Conservation (phyloP, 257 asterid genomes). For the Solanum infundibuliforme region DNA sequence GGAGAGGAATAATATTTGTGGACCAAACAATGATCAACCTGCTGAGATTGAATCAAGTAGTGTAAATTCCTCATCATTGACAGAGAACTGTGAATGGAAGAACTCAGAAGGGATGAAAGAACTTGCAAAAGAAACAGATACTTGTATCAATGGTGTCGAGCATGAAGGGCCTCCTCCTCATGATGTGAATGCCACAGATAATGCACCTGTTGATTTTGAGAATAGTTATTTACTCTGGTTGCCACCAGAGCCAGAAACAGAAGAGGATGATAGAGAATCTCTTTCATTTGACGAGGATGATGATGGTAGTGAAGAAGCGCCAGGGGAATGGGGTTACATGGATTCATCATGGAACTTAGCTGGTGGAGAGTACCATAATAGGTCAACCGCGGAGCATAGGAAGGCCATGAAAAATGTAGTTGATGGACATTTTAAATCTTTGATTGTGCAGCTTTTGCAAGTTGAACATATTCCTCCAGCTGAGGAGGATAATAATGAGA, state of each 20-base stretch:
- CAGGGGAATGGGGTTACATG: conserved; percentile 80
- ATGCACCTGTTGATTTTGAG: conserved; percentile 82
- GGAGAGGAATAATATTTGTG: conserved; percentile 37
- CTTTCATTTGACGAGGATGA: conserved; percentile 59
- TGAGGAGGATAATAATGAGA: conserved; percentile 61
- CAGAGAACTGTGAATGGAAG: conserved; percentile 29
- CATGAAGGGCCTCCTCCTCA: conserved; percentile 54
- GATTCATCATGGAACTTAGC: conserved; percentile 59
- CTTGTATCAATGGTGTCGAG: conserved; percentile 35
- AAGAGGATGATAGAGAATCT: conserved; percentile 79
- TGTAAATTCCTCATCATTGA: conserved; percentile 26
- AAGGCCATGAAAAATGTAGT: conserved; percentile 76
- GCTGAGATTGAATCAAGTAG: conserved; percentile 47
- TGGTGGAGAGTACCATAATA: conserved; percentile 65
- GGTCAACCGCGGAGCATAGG: conserved; percentile 73
- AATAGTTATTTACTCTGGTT: conserved; percentile 84
- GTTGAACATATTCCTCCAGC: conserved; percentile 70
- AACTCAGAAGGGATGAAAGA: conserved; percentile 47
- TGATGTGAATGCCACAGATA: conserved; percentile 50
- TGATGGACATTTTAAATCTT: conserved; percentile 84
- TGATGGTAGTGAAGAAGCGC: conserved; percentile 39
- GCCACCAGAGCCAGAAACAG: conserved; percentile 96
- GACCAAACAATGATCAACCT: conserved; percentile 42
- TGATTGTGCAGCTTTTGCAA: conserved; percentile 85
- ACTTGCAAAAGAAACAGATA: conserved; percentile 17